phyloP scores from a whole-genome alignment of 2,329 filamentous ascomycete species.

The Didymosphaeria variabile region DNA sequence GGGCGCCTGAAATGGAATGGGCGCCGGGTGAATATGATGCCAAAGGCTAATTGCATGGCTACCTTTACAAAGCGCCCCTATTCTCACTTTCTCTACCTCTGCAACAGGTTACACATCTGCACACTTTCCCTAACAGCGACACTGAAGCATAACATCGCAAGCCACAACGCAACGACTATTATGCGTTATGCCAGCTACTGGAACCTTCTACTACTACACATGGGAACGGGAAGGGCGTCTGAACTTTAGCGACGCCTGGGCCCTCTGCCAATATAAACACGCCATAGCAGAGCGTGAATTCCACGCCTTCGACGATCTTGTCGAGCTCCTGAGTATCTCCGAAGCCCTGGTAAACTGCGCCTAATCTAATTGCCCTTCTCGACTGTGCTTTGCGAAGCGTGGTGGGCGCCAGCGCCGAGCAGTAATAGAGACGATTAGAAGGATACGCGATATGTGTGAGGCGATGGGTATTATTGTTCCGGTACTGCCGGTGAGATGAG shows the following conservation, averaged over 20 bases:
- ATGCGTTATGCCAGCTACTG: too few relatives aligned
- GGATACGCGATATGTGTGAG: neutral
- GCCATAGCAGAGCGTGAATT: too few relatives aligned
- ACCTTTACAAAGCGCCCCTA: neutral
- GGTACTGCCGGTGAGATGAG: neutral
- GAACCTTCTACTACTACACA: too few relatives aligned
- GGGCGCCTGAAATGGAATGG: neutral
- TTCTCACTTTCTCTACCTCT: neutral
- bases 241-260: too few relatives aligned
- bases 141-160: neutral
- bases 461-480: neutral
- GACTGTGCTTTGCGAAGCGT: neutral
- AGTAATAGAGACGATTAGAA: neutral
- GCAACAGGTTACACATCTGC: neutral
- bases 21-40: neutral
- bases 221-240: too few relatives aligned
- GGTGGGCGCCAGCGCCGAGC: neutral
- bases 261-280: too few relatives aligned
- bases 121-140: neutral
- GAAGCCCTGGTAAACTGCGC: neutral
- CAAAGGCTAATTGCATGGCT: too few relatives aligned
- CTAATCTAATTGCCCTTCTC: neutral
- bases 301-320: too few relatives aligned
- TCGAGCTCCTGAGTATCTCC: too few relatives aligned
- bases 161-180: too few relatives aligned